Evolutionary conservation across 2,329 filamentous ascomycete species (phyloP).

Genomic region (Neodidymelliopsis sp.): DNA sequence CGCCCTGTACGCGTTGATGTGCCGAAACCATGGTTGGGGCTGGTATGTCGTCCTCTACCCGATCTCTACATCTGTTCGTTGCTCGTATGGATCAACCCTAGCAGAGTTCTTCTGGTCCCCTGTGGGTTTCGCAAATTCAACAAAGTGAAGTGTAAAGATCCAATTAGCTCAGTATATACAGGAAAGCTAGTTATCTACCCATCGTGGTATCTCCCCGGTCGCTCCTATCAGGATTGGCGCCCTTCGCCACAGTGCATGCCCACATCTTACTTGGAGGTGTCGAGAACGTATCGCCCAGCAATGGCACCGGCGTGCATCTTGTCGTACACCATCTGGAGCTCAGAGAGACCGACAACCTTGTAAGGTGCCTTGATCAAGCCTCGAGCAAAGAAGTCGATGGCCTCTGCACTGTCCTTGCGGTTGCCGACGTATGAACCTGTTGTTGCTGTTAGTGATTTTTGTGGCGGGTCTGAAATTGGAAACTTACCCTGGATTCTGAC

Average conservation of each 20-base stretch:
- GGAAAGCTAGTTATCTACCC: slow-evolving; percentile 9
- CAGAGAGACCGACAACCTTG: slow-evolving; percentile 82
- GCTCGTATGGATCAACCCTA: too few species aligned
- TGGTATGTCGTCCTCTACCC: too few species aligned
- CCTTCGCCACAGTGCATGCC: neutral
- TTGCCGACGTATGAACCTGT: slow-evolving; percentile 78
- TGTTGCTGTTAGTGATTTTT: neutral
- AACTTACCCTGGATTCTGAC: slow-evolving; percentile 74
- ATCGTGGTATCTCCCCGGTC: slow-evolving; percentile 5
- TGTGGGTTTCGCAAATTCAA: too few species aligned
- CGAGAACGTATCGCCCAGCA: slow-evolving; percentile 80
- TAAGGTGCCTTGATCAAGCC: slow-evolving; percentile 87
- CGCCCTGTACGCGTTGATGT: too few species aligned
- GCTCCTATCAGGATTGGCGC: slow-evolving; percentile 10
- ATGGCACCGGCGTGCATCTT: slow-evolving; percentile 72
- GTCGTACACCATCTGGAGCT: slow-evolving; percentile 82
- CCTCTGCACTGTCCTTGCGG: slow-evolving; percentile 85
- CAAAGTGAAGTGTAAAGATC: too few species aligned
- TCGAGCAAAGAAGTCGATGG: slow-evolving; percentile 85
- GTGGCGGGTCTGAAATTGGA: neutral
- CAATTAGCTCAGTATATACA: slow-evolving; percentile 14
- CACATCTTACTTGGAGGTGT: slow-evolving; percentile 59
- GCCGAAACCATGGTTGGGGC: too few species aligned
- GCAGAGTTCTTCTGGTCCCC: too few species aligned
- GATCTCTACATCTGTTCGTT: too few species aligned